A percentile compares a stretch with the other conserved stretches of the same genome.
These are phyloP conservation scores for Phytophthora fragariaefolia DNA, from an alignment of 352 stramenopile genomes.

Conservation along the genomic window DNA sequence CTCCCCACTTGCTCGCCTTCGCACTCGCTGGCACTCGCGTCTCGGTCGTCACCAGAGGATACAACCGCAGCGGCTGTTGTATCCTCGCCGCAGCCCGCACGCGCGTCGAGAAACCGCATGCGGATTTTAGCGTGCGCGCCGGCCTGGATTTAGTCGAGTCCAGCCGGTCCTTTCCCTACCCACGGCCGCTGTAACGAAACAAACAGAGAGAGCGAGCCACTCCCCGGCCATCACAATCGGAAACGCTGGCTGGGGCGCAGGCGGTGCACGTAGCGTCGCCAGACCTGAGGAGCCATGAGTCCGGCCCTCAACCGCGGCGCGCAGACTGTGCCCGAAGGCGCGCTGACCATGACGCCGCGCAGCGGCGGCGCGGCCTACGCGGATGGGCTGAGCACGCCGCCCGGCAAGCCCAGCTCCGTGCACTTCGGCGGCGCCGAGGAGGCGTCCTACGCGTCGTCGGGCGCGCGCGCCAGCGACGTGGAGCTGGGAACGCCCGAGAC, in stretches of 20 bases:
- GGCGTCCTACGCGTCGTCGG: slow-evolving; percentile 32
- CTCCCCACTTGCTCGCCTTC: not conserved
- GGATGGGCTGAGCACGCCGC: slow-evolving; percentile 37
- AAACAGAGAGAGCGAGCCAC: slow-evolving; percentile 8
- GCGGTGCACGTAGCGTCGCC: no score
- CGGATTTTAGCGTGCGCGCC: slow-evolving; percentile 3
- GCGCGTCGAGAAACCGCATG: not conserved
- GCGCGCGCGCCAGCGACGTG: slow-evolving; percentile 16
- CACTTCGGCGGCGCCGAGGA: slow-evolving; percentile 29
- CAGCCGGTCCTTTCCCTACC: slow-evolving; percentile 11
- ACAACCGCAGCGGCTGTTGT: no score
- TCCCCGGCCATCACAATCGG: slow-evolving; percentile 22
- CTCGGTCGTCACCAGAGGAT: no score
- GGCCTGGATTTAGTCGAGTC: slow-evolving; percentile 18
- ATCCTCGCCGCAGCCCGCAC: not conserved
- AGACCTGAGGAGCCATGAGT: slow-evolving; percentile 34
- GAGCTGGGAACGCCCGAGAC: slow-evolving; percentile 43
- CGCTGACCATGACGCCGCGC: slow-evolving; percentile 29
- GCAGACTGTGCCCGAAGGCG: slow-evolving; percentile 22
- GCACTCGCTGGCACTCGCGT: no score
- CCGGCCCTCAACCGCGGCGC: slow-evolving; percentile 9
- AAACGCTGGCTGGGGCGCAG: slow-evolving; percentile 15
- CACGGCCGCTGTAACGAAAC: slow-evolving; percentile 7
- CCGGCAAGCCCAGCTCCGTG: slow-evolving; percentile 33
- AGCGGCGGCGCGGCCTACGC: slow-evolving; percentile 23